Evolutionary conservation across 495 filamentous ascomycete genomes (phyloP).

Genomic region (Umbilicaria muhlenbergii): DNA sequence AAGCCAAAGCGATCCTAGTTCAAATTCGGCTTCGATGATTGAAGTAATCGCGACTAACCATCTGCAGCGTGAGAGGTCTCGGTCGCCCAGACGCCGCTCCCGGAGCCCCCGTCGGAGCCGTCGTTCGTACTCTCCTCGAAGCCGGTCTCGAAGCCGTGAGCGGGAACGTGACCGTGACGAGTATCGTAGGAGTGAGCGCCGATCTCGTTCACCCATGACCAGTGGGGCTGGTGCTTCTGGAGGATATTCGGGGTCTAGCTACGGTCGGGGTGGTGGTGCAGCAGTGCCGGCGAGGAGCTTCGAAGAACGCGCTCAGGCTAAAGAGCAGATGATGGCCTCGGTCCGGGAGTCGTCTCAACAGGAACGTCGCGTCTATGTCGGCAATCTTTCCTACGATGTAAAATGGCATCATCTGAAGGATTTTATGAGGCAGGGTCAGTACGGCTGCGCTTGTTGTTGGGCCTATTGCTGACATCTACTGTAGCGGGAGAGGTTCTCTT

Average conservation of each 20-base stretch:
- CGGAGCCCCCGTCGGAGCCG: slow-evolving; percentile 60
- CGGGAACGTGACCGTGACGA: slow-evolving; percentile 32
- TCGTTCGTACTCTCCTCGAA: slow-evolving; percentile 85
- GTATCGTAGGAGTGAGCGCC: slow-evolving; percentile 65
- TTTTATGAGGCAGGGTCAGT: slow-evolving; percentile 95
- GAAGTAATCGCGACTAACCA: slow-evolving; percentile 18
- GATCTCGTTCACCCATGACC: slow-evolving; percentile 77
- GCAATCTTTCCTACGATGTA: slow-evolving; percentile 96
- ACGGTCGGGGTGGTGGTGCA: slow-evolving; percentile 39
- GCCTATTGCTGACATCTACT: slow-evolving; percentile 21
- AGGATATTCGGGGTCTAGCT: slow-evolving; percentile 45
- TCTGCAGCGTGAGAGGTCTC: slow-evolving; percentile 82
- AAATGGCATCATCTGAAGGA: slow-evolving; percentile 99
- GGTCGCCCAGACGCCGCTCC: slow-evolving; percentile 78
- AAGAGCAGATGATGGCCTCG: slow-evolving; percentile 91
- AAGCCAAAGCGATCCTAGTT: neutral
- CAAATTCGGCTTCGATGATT: neutral
- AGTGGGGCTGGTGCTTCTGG: slow-evolving; percentile 52
- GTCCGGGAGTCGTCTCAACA: slow-evolving; percentile 91
- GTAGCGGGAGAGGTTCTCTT: slow-evolving; percentile 98
- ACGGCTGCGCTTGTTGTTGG: slow-evolving; percentile 11
- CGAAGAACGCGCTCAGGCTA: slow-evolving; percentile 72
- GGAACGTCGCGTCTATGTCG: slow-evolving; percentile 97
- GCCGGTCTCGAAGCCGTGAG: slow-evolving; percentile 70
- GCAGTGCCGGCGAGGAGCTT: slow-evolving; percentile 53